Conservation (phyloP, 495 filamentous ascomycete genomes). For the Daldinia decipiens region DNA sequence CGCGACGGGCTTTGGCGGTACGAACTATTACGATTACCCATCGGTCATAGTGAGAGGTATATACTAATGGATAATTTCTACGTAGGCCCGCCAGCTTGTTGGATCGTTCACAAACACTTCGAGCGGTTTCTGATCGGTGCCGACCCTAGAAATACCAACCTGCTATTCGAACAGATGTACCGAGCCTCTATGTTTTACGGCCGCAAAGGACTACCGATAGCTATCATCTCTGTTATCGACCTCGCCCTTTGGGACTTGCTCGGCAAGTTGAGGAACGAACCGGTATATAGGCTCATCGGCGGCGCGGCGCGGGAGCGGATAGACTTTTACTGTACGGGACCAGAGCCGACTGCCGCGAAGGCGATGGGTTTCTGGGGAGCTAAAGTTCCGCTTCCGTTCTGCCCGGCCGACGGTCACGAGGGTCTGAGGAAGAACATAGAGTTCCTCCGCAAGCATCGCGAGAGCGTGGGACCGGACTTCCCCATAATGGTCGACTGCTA, state of each 20-base stretch:
- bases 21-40: slow-evolving; percentile 12
- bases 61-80: slow-evolving; percentile 6
- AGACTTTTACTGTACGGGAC: slow-evolving; percentile 94
- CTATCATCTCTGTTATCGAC: slow-evolving; percentile 93
- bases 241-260: slow-evolving; percentile 90
- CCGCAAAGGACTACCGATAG: slow-evolving; percentile 86
- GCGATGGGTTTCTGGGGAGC: slow-evolving; percentile 86
- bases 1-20: slow-evolving; percentile 90
- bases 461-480: slow-evolving; percentile 86
- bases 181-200: slow-evolving; percentile 95
- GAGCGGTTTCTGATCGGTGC: slow-evolving; percentile 88
- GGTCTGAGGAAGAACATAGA: slow-evolving; percentile 89
- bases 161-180: slow-evolving; percentile 96
- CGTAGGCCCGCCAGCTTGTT: slow-evolving; percentile 83
- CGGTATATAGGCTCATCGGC: slow-evolving; percentile 93
- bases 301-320: slow-evolving; percentile 82
- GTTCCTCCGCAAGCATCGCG: slow-evolving; percentile 84
- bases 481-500: slow-evolving; percentile 96
- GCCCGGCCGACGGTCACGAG: slow-evolving; percentile 82
- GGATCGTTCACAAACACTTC: slow-evolving; percentile 91
- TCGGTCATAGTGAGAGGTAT: not conserved
- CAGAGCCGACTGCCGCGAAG: slow-evolving; percentile 80
- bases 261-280: slow-evolving; percentile 89
- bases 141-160: slow-evolving; percentile 88
- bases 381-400: slow-evolving; percentile 88